Base-by-base conservation (phyloP, 441 rosid genomes). In the Erysimum cheiri region DNA sequence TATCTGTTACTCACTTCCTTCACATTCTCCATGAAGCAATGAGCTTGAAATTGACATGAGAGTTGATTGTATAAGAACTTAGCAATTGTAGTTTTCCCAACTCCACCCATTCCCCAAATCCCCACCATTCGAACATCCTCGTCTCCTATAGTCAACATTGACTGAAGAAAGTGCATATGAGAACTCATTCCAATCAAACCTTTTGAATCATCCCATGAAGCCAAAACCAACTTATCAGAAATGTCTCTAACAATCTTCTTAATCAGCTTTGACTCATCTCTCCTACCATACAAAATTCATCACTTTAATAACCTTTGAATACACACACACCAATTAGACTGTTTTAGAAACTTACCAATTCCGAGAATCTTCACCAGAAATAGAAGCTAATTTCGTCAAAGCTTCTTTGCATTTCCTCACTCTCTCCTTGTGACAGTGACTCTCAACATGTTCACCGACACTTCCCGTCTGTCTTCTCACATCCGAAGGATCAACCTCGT, bases 71-170 rank as follows among this genome's bases (percentile, higher is more conserved):
- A 79, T 5, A 75, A 60, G 53, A 29, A 39, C 31, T 43, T 67
- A 46, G 77, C 80, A 43, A 75, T 53, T 1, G 80, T 79, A 4
- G 82, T 71, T 64, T 75, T 77, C 8, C 80, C 83, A 6, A 81
- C 76, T 15, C 85, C 85, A 50, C 86, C 86, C 76, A 83, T 81
- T 15, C 84, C 85, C 75, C 79, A 82, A 29, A 84, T 76, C 11
- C 84, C 87, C 36, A 82, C 43, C 54, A 66, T 65, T 4, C 75
- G 52, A 69, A 84, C 76, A 24, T 68, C 71, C 6, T 59, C 3
- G 0, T 39, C 56, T 6, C 48, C 66, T 5, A 31, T 0, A 47
- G 64, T n/a, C 43, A 83, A 36, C 58, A 56, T 58, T 11, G 73
- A 64, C 59, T 69, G 54, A 12, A 83, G 14, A 37, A 67, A 26